phyloP scores from a whole-genome alignment of 805 yeast genomes.

The Candida oleophila region DNA sequence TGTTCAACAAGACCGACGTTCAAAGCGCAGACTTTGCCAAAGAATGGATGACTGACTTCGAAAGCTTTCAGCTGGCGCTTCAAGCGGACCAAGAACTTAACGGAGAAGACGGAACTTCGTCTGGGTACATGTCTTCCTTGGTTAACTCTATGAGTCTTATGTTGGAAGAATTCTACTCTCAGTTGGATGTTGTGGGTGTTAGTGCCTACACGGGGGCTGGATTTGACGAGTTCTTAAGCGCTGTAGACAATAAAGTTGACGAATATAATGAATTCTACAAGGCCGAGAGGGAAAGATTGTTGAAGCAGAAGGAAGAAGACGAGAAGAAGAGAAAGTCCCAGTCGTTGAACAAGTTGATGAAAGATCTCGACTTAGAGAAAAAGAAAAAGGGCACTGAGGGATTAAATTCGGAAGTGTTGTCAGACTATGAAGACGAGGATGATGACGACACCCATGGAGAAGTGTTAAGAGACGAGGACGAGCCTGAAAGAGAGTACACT shows the following conservation, averaged over 20 bases:
- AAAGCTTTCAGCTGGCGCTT: conserved; percentile 80
- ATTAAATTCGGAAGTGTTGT: conserved; percentile 47
- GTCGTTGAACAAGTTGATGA: conserved; percentile 72
- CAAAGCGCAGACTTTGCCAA: conserved; percentile 81
- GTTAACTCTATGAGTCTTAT: conserved; percentile 94
- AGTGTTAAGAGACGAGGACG: conserved; percentile 47
- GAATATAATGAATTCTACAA: conserved; percentile 84
- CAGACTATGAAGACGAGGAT: conserved; percentile 50
- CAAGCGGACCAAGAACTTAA: conserved; percentile 64
- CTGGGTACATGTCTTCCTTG: conserved; percentile 92
- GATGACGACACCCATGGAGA: conserved; percentile 49
- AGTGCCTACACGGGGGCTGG: conserved; percentile 94
- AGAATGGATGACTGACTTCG: conserved; percentile 98
- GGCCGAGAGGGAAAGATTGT: conserved; percentile 80
- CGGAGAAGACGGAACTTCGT: conserved; percentile 57
- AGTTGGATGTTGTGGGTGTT: conserved; percentile 88
- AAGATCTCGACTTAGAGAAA: conserved; percentile 67
- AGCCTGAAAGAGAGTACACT: conserved; percentile 61
- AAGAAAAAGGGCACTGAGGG: conserved; percentile 27
- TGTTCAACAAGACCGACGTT: conserved; percentile 93
- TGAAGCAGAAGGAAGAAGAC: conserved; percentile 72
- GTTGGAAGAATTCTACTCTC: conserved; percentile 94
- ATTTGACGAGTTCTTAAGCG: conserved; percentile 82
- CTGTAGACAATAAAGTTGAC: conserved; percentile 81
- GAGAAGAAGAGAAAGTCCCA: conserved; percentile 72